phyloP scores from a whole-genome alignment of 495 filamentous ascomycete species.

The Hypoxylon lienhwacheense region DNA sequence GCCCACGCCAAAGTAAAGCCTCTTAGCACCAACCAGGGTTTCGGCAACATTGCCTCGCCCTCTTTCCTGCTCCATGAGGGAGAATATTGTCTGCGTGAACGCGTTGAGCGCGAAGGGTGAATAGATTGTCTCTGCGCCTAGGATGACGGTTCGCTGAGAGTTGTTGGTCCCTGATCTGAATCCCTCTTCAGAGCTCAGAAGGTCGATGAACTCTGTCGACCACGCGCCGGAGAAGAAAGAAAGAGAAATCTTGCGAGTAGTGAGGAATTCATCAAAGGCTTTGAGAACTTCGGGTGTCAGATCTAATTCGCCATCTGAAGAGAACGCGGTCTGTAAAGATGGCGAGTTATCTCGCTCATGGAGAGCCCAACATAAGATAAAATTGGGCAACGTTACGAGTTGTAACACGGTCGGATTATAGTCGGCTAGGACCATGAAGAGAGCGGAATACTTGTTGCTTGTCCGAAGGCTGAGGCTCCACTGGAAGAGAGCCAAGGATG shows the following conservation, averaged over 20 bases:
- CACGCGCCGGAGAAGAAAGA: conserved; percentile 83
- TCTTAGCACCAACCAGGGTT: conserved; percentile 87
- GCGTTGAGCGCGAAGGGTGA: conserved; percentile 70
- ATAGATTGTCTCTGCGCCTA: conserved; percentile 96
- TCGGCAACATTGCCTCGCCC: conserved; percentile 46
- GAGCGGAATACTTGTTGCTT: conserved; percentile 33
- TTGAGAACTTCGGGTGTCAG: conserved; percentile 64
- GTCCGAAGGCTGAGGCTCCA: conserved; percentile 54
- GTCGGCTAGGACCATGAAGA: conserved; percentile 77
- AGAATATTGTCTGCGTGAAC: conserved; percentile 74
- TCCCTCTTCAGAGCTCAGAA: conserved; percentile 47
- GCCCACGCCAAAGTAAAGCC: conserved; percentile 94
- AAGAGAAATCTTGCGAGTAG: conserved; percentile 58
- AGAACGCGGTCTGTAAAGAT: conserved; percentile 43
- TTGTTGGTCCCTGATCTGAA: neutral
- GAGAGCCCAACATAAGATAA: conserved; percentile 78
- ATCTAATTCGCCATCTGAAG: conserved; percentile 70
- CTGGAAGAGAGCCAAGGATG: conserved; percentile 75
- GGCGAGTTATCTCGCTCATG: conserved; percentile 38
- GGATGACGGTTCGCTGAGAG: conserved; percentile 54
- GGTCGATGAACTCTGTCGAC: conserved; percentile 66
- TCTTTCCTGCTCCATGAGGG: conserved; percentile 60
- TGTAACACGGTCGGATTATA: conserved; percentile 86
- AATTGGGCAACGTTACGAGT: conserved; percentile 85
- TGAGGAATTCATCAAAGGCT: conserved; percentile 63